Evolutionary conservation across 352 stramenopile species (phyloP), one percentile per base, ranked within the genome.

Genomic region (Phytophthora hybrid): DNA sequence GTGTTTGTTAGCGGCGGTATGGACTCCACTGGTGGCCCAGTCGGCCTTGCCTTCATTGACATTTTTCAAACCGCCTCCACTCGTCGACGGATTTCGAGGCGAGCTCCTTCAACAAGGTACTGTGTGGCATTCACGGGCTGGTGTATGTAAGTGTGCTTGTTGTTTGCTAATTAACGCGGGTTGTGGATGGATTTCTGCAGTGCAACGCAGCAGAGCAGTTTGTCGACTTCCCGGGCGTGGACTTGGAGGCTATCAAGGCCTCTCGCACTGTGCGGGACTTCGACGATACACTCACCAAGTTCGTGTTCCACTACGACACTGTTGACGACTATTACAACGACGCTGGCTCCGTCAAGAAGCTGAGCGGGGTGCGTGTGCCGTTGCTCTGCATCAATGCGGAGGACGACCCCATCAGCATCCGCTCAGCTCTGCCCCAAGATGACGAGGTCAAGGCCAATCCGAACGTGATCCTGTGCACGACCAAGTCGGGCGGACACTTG

Each of bases 391-490:
- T 93, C 13, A 92, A 86, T 46, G 82, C 86, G 0, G 53, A 77
- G 34, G 84, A 93, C 70, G 86, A 93, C 59, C 86, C 86, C 13
- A 89, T 93, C 74, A 86, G 79, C 39, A 78, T 83, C 14, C 62
- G 68, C 37, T 52, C 52, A 0, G 82, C 82, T 21, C 19, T 91
- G 29, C 84, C 84, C 9, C 73, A 62, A 9, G 52, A 67, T 13
- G 51, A 73, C 5, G 69, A 85, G 23, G 76, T 85, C 3, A 29
- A 74, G 47, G 71, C 73, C 14, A 95, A 91, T 60, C 66, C 78
- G 5, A 84, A 90, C 21, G 72, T 93, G 47, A 88, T 95, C 39
- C 66, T 95, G 34, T 89, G 77, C 31, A 79, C 84, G 34, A 95
- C 88, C 31, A 82, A 89, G 31, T 75, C 61, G 5, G 87, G 89